Evolutionary conservation across 306 rosid species (phyloP).

Genomic region (Prunus armeniaca): DNA sequence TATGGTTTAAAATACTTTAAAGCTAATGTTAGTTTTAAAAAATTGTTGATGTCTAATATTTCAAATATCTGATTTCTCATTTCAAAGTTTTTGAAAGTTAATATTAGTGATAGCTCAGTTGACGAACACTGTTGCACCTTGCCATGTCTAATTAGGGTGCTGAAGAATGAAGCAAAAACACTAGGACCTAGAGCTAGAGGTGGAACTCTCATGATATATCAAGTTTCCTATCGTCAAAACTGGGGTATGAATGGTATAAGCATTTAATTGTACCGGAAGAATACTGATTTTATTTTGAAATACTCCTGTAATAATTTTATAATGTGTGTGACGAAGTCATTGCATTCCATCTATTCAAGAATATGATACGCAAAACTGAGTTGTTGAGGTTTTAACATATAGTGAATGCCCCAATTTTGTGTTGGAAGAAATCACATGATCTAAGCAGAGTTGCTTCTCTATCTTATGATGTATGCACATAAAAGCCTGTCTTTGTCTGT

Average conservation of each 20-base stretch:
- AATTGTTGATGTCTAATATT: neutral
- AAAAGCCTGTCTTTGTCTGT: conserved; percentile 41
- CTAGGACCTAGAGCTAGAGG: neutral
- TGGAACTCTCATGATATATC: too few species aligned
- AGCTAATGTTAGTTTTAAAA: neutral
- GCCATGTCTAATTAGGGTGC: neutral
- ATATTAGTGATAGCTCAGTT: neutral
- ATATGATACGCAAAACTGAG: neutral
- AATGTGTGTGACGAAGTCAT: neutral
- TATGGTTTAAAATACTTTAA: neutral
- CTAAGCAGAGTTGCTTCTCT: conserved; percentile 56
- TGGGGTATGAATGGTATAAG: neutral
- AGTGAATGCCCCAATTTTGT: neutral
- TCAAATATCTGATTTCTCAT: neutral
- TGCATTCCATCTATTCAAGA: neutral
- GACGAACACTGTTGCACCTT: neutral
- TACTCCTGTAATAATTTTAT: neutral
- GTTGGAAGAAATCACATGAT: neutral
- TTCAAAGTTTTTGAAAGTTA: conserved; percentile 1
- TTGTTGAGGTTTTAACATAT: neutral
- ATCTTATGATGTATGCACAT: conserved; percentile 50
- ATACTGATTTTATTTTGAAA: neutral
- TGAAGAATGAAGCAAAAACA: neutral
- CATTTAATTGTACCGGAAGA: neutral
- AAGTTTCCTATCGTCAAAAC: neutral